Conservation (phyloP, 352 stramenopile genomes). For the Pythium rhizo-oryzae region DNA sequence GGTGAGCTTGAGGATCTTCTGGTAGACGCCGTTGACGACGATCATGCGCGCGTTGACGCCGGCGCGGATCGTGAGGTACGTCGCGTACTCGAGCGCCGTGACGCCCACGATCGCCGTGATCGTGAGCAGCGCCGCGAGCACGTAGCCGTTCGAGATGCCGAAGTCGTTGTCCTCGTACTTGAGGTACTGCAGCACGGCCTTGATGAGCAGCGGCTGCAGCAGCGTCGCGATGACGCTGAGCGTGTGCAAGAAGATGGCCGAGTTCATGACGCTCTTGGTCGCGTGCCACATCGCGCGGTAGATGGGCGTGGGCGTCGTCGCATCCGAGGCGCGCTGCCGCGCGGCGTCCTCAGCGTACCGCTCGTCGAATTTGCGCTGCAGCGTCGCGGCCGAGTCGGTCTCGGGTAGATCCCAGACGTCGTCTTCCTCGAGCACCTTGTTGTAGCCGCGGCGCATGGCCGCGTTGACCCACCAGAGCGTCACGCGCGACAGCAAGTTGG, state of each 20-base stretch:
- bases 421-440: slow-evolving; percentile 26
- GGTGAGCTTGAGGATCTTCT: slow-evolving; percentile 55
- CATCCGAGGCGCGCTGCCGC: no score
- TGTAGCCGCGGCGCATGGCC: slow-evolving; percentile 17
- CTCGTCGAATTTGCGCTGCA: slow-evolving; percentile 36
- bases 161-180: slow-evolving; percentile 26
- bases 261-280: slow-evolving; percentile 34
- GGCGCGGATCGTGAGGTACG: slow-evolving; percentile 44
- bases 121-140: slow-evolving; percentile 21
- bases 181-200: slow-evolving; percentile 33
- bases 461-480: slow-evolving; percentile 32
- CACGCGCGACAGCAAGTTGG: slow-evolving; percentile 21
- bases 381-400: slow-evolving; percentile 25
- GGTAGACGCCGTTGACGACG: slow-evolving; percentile 52
- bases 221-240: slow-evolving; percentile 30
- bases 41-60: slow-evolving; percentile 51
- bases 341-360: not conserved
- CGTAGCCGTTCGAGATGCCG: slow-evolving; percentile 31
- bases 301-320: slow-evolving; percentile 2
- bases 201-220: slow-evolving; percentile 44
- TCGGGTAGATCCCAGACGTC: slow-evolving; percentile 36
- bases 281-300: slow-evolving; percentile 30
- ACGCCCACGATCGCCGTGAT: slow-evolving; percentile 29
- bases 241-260: slow-evolving; percentile 31
- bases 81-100: slow-evolving; percentile 45